A percentile compares a stretch with the other conserved stretches of the same genome.
Evolutionary conservation across 768 basidiomycete genomes (phyloP).

Genomic region (Trametes villosa): DNA sequence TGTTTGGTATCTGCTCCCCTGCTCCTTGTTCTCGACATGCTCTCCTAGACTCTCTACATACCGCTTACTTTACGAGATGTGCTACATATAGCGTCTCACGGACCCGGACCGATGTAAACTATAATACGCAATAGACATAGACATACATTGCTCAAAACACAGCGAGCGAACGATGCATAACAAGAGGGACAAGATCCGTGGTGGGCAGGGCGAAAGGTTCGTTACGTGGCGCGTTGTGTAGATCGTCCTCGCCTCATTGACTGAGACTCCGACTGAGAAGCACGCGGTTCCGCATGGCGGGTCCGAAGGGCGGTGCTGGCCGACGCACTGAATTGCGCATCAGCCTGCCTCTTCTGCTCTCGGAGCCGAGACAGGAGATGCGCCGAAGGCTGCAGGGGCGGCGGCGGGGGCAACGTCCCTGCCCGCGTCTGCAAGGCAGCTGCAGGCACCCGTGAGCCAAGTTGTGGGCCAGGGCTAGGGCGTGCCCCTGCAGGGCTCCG

Average conservation of each 20-base stretch:
- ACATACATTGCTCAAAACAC: too few species aligned
- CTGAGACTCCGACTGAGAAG: background rate
- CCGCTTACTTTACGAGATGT: background rate
- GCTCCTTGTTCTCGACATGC: background rate
- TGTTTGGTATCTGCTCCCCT: background rate
- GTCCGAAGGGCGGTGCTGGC: background rate
- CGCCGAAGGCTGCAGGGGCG: background rate
- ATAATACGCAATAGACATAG: background rate
- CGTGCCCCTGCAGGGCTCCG: background rate
- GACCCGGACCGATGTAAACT: background rate
- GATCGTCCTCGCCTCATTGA: background rate
- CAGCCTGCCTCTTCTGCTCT: background rate
- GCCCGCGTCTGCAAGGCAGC: background rate
- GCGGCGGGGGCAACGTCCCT: background rate
- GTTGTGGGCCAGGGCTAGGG: too few species aligned
- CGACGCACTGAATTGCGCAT: background rate
- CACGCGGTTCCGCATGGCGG: background rate
- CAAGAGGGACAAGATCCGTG: too few species aligned
- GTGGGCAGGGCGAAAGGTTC: background rate
- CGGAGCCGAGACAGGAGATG: constrained; percentile 5
- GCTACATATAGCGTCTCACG: background rate
- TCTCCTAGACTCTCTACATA: too few species aligned
- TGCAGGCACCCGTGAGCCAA: too few species aligned
- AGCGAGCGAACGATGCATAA: too few species aligned
- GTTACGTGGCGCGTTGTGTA: background rate